These are phyloP conservation scores for Fusarium sp. DNA, from an alignment of 2,329 filamentous ascomycete species.

Conservation along the genomic window DNA sequence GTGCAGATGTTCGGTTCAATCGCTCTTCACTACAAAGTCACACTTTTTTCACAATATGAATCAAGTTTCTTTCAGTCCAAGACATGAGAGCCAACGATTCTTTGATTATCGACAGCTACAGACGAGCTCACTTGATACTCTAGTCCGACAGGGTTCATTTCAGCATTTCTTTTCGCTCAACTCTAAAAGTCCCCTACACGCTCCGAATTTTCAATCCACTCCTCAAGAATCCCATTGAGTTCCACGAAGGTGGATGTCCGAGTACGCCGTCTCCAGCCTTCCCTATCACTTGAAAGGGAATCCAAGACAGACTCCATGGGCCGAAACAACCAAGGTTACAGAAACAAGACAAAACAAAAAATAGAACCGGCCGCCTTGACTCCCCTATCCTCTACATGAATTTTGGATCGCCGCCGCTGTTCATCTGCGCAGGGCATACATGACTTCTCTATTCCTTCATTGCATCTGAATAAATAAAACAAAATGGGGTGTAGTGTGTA, in stretches of 20 bases:
- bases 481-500: slow-evolving; percentile 48
- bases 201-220: slow-evolving; percentile 47
- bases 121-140: slow-evolving; percentile 56
- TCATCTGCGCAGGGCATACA: slow-evolving; percentile 57
- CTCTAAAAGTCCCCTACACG: slow-evolving; percentile 49
- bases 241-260: slow-evolving; percentile 43
- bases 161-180: slow-evolving; percentile 42
- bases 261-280: slow-evolving; percentile 44
- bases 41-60: slow-evolving; percentile 12
- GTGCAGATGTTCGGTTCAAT: not conserved
- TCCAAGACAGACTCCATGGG: slow-evolving; percentile 48
- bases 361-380: slow-evolving; percentile 55
- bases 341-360: slow-evolving; percentile 42
- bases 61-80: not conserved
- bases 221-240: slow-evolving; percentile 35
- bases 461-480: slow-evolving; percentile 49
- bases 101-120: slow-evolving; percentile 37
- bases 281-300: slow-evolving; percentile 57
- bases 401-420: slow-evolving; percentile 56
- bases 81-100: slow-evolving; percentile 35
- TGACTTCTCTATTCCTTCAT: slow-evolving; percentile 61
- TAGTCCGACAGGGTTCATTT: slow-evolving; percentile 45
- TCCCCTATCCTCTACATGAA: slow-evolving; percentile 61
- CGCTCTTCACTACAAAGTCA: not conserved
- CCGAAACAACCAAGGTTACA: slow-evolving; percentile 43